These are phyloP conservation scores for Marasmius fiardii DNA, from an alignment of 1,284 basidiomycete genomes.

Conservation along the genomic window DNA sequence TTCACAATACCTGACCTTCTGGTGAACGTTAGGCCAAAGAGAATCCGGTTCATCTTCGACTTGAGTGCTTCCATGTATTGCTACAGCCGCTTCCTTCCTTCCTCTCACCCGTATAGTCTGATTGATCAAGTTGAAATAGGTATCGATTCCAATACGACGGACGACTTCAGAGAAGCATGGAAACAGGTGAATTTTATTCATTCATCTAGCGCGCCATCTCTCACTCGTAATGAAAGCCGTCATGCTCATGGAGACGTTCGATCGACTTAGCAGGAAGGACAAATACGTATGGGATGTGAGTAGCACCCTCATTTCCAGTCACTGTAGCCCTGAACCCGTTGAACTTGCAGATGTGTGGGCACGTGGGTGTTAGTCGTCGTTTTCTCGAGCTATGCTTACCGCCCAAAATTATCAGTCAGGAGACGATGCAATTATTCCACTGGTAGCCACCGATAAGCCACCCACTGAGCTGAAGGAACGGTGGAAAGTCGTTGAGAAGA, in stretches of 20 bases:
- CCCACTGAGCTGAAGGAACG: constrained; percentile 50
- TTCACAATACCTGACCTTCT: neutral
- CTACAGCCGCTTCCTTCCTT: neutral
- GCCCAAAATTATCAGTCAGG: constrained; percentile 42
- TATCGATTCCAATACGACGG: constrained; percentile 73
- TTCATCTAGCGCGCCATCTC: neutral
- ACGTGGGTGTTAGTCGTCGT: constrained; percentile 38
- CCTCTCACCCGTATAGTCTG: neutral
- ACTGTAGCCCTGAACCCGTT: constrained; percentile 1
- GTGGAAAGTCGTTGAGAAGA: constrained; percentile 67
- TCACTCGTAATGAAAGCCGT: constrained; percentile 36
- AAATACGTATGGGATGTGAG: constrained; percentile 73
- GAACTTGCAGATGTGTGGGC: constrained; percentile 50
- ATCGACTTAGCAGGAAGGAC: constrained; percentile 56
- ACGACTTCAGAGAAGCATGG: constrained; percentile 56
- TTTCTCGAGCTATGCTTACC: too few relatives aligned
- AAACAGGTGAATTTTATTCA: constrained; percentile 45
- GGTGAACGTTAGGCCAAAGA: constrained; percentile 47
- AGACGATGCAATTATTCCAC: constrained; percentile 52
- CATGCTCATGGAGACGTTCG: constrained; percentile 71
- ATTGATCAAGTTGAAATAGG: constrained; percentile 28
- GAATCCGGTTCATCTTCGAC: constrained; percentile 67
- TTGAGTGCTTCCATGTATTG: constrained; percentile 65
- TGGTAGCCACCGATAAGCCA: constrained; percentile 47
- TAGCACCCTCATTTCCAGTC: constrained; percentile 10